These are phyloP conservation scores for Phytophthora hibernalis DNA, from an alignment of 352 stramenopile genomes.

Conservation along the genomic window DNA sequence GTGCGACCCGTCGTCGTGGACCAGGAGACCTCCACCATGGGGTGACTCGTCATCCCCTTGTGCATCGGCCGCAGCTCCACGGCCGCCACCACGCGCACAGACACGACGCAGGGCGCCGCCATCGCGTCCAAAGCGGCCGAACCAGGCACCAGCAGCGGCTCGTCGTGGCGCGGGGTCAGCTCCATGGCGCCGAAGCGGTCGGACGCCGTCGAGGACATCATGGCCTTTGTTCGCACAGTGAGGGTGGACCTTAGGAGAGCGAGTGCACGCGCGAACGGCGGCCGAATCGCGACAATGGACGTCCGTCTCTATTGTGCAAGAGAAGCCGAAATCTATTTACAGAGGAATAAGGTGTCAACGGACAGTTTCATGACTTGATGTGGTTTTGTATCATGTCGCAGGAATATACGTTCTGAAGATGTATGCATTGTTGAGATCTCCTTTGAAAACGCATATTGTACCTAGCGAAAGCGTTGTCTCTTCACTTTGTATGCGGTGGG, in stretches of 20 bases:
- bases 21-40: constrained; percentile 76
- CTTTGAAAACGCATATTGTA: constrained; percentile 11
- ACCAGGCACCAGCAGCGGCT: constrained; percentile 65
- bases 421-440: not conserved
- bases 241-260: constrained; percentile 27
- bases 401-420: not conserved
- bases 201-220: constrained; percentile 38
- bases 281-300: not conserved
- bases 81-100: constrained; percentile 63
- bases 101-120: constrained; percentile 64
- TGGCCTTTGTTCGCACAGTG: constrained; percentile 21
- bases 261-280: no score
- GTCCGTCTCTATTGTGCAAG: constrained; percentile 21
- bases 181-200: constrained; percentile 52
- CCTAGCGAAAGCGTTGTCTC: constrained; percentile 22
- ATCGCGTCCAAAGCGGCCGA: constrained; percentile 71
- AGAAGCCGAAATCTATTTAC: constrained; percentile 1
- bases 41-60: constrained; percentile 74
- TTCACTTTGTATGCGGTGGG: constrained; percentile 18
- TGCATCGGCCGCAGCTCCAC: constrained; percentile 67
- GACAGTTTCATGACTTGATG: no score
- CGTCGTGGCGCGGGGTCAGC: constrained; percentile 60
- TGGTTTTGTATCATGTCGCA: no score
- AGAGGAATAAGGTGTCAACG: constrained; percentile 6
- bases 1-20: constrained; percentile 56